Evolutionary conservation across 1,284 basidiomycete species (phyloP), one percentile per base, ranked within the genome.

Genomic region (Moniliella sp.): DNA sequence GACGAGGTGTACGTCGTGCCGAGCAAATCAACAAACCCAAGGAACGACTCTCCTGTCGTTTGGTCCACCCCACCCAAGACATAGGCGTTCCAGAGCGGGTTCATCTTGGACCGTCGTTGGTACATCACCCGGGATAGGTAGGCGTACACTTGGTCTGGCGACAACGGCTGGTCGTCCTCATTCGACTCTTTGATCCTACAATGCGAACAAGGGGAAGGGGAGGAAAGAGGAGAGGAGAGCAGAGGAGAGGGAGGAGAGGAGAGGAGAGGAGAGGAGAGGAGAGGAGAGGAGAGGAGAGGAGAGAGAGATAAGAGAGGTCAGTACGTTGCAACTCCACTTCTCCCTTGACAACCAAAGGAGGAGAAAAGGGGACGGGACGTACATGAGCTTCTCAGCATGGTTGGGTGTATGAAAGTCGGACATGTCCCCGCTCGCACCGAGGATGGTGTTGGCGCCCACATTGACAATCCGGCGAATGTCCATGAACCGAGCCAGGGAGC

Each of bases 321-420:
- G n/a, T n/a, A n/a, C n/a, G n/a, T n/a, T n/a, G 25, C 3, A 21
- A 11, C 14, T 18, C 12, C 9, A n/a, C n/a, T n/a, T n/a, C n/a
- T n/a, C n/a, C n/a, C n/a, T n/a, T n/a, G 31, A 32, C 12, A 14
- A n/a, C 7, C 10, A 9, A 5, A 9, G 7, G 11, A 17, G 27
- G 32, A 14, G 12, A 4, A 12, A 25, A n/a, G 7, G 26, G 11
- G 5, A 11, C 17, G 10, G 15, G 4, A 43, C 43, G 25, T 39
- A 51, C 43, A 52, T 43, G 29, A 50, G 38, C 35, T 57, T 46
- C 31, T 40, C 14, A 57, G 44, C 39, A 76, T 57, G 41, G 69
- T 56, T 88, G 79, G 45, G 94, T 71, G 62, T 82, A 78, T 99
- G 91, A 66, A 83, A 94, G 65, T 99, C 88, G 50, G 78, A 79